Conservation (phyloP, 768 basidiomycete genomes). For the Macrolepiota dolichaula region DNA sequence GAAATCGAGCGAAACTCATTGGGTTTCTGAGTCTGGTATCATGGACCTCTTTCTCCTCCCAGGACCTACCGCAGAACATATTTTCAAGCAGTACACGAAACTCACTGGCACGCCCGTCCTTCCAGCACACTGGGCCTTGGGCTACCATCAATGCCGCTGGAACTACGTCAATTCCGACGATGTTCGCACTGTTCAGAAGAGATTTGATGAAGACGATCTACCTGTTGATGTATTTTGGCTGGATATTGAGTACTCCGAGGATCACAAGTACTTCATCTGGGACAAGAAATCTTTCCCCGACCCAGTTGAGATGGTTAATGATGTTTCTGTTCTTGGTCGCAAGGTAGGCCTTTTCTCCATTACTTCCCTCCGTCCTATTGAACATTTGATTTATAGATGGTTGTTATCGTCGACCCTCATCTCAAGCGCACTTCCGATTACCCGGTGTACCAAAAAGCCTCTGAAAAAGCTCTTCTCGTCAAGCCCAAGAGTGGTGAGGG, state of each 20-base stretch:
- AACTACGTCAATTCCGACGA: conserved; percentile 93
- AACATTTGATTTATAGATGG: conserved; percentile 68
- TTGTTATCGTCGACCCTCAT: conserved; percentile 96
- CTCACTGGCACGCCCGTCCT: conserved; percentile 85
- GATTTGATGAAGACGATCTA: conserved; percentile 93
- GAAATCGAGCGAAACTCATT: conserved; percentile 83
- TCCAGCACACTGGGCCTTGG: conserved; percentile 90
- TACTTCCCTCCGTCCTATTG: neutral
- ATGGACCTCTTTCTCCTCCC: conserved; percentile 93
- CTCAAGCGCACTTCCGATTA: conserved; percentile 79
- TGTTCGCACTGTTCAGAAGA: conserved; percentile 75
- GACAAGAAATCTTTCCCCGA: conserved; percentile 89
- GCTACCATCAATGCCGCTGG: conserved; percentile 98
- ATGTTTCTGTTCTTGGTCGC: conserved; percentile 78
- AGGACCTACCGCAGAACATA: conserved; percentile 77
- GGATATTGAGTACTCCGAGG: conserved; percentile 92
- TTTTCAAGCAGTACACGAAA: conserved; percentile 82
- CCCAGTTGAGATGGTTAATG: conserved; percentile 89
- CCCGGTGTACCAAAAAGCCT: conserved; percentile 82
- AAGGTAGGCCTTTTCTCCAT: conserved; percentile 50
- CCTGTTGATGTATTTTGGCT: conserved; percentile 97
- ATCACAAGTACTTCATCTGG: conserved; percentile 98
- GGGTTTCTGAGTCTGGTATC: conserved; percentile 97
- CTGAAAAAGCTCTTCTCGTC: conserved; percentile 77
- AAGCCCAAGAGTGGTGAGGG: conserved; percentile 77